These are phyloP conservation scores for Arabidopsis suecica DNA, from an alignment of 345 rosid species.

Conservation along the genomic window DNA sequence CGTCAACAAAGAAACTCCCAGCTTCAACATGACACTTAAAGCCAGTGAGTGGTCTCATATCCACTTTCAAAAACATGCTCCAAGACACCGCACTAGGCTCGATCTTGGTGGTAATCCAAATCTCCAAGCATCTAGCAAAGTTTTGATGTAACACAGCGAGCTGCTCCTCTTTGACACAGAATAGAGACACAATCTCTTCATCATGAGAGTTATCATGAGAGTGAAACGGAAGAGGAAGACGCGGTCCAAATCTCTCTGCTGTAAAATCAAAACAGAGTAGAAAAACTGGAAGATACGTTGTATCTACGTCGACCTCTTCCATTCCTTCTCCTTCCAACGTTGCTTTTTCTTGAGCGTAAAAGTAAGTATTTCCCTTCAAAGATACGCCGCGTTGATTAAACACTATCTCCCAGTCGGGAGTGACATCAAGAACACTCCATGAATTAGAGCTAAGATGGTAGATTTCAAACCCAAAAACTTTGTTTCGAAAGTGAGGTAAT, in stretches of 20 bases:
- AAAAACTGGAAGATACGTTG: neutral
- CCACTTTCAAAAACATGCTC: conserved; percentile 5
- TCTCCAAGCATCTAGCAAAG: neutral
- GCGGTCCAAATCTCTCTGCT: neutral
- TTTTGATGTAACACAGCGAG: neutral
- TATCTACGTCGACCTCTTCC: neutral
- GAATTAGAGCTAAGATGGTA: neutral
- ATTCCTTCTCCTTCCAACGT: neutral
- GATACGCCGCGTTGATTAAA: neutral
- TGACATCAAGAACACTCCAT: neutral
- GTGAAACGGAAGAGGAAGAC: neutral
- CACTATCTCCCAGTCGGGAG: neutral
- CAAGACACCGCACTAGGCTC: neutral
- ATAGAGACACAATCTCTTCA: neutral
- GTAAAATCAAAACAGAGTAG: conserved; percentile 13
- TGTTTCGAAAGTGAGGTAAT: neutral
- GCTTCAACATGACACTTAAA: neutral
- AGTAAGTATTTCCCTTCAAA: conserved; percentile 1
- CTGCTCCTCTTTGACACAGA: neutral
- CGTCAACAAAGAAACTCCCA: conserved; percentile 20
- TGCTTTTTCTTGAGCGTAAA: neutral
- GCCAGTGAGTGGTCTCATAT: conserved; percentile 1
- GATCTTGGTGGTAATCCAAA: neutral
- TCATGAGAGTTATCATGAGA: neutral
- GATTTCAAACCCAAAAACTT: neutral